Evolutionary conservation across 2,329 filamentous ascomycete species (phyloP).

Genomic region (Chaetomiaceae sp.): DNA sequence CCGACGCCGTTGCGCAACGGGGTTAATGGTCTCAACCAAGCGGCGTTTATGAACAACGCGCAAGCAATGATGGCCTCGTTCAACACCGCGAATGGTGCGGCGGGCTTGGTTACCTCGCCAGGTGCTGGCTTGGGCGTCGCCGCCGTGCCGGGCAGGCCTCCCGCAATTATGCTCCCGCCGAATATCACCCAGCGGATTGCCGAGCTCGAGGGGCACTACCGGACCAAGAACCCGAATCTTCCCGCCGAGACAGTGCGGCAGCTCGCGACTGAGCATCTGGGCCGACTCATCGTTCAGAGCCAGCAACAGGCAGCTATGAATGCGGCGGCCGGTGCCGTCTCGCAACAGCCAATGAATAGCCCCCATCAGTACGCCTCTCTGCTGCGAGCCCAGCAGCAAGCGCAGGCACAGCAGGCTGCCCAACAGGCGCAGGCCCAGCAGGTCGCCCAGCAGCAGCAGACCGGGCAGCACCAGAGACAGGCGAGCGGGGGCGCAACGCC

Average conservation of each 20-base stretch:
- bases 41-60: constrained; percentile 46
- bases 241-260: constrained; percentile 45
- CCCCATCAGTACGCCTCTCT: constrained; percentile 56
- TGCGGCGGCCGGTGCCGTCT: constrained; percentile 34
- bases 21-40: constrained; percentile 42
- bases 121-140: constrained; percentile 42
- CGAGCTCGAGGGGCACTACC: constrained; percentile 47
- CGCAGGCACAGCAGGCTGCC: constrained; percentile 31
- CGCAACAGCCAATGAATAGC: constrained; percentile 45
- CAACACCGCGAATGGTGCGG: constrained; percentile 37
- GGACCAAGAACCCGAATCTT: constrained; percentile 45
- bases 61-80: constrained; percentile 49
- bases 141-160: constrained; percentile 39
- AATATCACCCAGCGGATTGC: constrained; percentile 46
- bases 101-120: constrained; percentile 40
- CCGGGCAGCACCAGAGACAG: constrained; percentile 22
- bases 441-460: constrained; percentile 17
- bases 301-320: constrained; percentile 44
- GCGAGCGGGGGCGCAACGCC: constrained; percentile 25
- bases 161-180: constrained; percentile 38
- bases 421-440: constrained; percentile 15
- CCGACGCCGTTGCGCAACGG: constrained; percentile 31
- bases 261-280: constrained; percentile 46
- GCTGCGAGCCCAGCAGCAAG: constrained; percentile 51
- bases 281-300: constrained; percentile 41